A percentile compares a stretch with the other conserved stretches of the same genome.
phyloP scores from a whole-genome alignment of 2,329 filamentous ascomycete genomes.

The Ophiostoma sp. region DNA sequence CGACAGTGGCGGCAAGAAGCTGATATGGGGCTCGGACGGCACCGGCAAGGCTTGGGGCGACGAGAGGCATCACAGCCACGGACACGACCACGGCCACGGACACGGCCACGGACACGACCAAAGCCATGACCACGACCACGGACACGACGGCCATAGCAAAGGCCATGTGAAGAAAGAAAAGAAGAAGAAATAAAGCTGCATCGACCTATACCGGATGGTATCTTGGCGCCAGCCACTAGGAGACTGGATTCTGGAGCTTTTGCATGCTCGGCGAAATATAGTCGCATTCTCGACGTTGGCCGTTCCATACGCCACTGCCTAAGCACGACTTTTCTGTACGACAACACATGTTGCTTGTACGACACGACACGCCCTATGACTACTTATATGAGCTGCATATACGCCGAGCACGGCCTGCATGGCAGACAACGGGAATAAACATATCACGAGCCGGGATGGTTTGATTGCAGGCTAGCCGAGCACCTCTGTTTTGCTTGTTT shows the following conservation, averaged over 20 bases:
- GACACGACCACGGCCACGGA: background rate
- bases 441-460: background rate
- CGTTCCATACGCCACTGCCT: background rate
- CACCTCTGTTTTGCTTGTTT: no score
- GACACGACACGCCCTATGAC: background rate
- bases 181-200: background rate
- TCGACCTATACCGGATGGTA: background rate
- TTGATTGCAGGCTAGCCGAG: no score
- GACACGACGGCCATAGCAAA: background rate
- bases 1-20: constrained; percentile 19
- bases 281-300: background rate
- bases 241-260: background rate
- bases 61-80: background rate
- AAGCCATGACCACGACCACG: background rate
- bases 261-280: constrained; percentile 5
- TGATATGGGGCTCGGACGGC: constrained; percentile 25
- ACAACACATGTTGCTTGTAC: background rate
- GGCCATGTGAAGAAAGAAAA: constrained; percentile 6
- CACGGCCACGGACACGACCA: background rate
- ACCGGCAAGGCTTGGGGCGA: constrained; percentile 15
- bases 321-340: background rate
- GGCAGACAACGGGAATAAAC: background rate
- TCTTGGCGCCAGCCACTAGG: no score
- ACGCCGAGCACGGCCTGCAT: background rate
- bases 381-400: background rate